Evolutionary conservation across 2,329 filamentous ascomycete genomes (phyloP).

Genomic region (Rhexocercosporidium sp.): DNA sequence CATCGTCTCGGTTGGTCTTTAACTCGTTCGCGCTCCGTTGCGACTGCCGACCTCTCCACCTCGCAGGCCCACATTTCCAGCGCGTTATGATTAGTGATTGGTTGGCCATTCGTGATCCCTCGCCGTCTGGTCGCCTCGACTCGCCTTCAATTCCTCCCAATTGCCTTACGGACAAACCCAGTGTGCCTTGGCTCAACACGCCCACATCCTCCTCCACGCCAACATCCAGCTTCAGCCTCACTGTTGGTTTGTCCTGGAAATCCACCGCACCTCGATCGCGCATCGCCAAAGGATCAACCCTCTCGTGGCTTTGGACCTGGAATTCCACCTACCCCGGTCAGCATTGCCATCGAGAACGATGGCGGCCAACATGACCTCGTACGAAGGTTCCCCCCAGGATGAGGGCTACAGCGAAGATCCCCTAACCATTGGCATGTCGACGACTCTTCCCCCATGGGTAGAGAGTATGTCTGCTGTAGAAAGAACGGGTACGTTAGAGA

Average conservation of each 20-base stretch:
- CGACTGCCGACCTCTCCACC: background rate
- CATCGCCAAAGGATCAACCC: background rate
- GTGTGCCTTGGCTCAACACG: background rate
- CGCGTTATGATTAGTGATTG: background rate
- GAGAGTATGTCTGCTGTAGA: slow-evolving; percentile 34
- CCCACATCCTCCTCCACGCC: slow-evolving; percentile 1
- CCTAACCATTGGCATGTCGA: slow-evolving; percentile 32
- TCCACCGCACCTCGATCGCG: background rate
- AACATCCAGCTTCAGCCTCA: slow-evolving; percentile 7
- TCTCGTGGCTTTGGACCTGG: background rate
- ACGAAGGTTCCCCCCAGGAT: slow-evolving; percentile 39
- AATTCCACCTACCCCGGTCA: background rate
- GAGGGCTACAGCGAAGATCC: slow-evolving; percentile 45
- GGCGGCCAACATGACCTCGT: slow-evolving; percentile 30
- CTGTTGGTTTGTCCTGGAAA: background rate
- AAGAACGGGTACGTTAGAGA: slow-evolving; percentile 36
- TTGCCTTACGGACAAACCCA: background rate
- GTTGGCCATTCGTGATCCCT: background rate
- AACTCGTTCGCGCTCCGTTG: background rate
- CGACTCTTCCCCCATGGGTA: slow-evolving; percentile 34
- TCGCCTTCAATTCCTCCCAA: background rate
- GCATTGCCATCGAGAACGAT: background rate
- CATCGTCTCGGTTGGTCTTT: too few relatives aligned
- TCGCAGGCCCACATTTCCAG: background rate
- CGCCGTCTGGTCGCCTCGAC: background rate